Percentiles rank a stretch among this genome's conserved stretches.
Conservation (phyloP, 352 stramenopile genomes). For the Pythium sukuiense region DNA sequence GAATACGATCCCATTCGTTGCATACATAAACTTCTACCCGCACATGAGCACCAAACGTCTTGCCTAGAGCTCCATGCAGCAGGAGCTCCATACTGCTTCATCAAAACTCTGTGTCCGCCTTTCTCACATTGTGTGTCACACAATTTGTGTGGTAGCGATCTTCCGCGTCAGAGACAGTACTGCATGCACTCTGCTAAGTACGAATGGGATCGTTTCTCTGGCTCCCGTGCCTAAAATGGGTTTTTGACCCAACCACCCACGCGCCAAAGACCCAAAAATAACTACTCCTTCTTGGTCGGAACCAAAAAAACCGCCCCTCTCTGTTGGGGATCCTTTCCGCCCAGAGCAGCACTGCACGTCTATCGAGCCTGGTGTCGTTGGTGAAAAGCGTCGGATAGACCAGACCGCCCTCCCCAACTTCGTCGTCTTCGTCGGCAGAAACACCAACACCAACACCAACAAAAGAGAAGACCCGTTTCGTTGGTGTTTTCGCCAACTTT, state of each 20-base stretch:
- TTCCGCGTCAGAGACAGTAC: neutral
- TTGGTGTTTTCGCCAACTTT: constrained; percentile 3
- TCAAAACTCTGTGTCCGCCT: neutral
- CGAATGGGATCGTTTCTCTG: neutral
- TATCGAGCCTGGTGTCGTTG: neutral
- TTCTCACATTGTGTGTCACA: too few relatives aligned
- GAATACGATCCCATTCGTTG: neutral
- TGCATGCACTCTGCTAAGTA: neutral
- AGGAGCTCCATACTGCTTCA: neutral
- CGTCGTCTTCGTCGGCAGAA: neutral
- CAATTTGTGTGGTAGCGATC: neutral
- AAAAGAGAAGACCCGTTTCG: neutral
- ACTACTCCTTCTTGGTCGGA: neutral
- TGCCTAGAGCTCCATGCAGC: neutral
- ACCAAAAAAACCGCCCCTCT: neutral
- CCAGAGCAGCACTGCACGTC: neutral
- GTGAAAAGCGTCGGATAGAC: constrained; percentile 3
- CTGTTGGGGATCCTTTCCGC: constrained; percentile 2
- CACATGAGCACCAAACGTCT: too few relatives aligned
- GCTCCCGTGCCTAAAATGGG: neutral
- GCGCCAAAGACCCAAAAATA: constrained; percentile 1
- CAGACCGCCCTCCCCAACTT: too few relatives aligned
- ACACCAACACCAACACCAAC: too few relatives aligned
- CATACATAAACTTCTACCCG: too few relatives aligned
- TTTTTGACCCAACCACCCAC: neutral